Evolutionary conservation across 2,329 filamentous ascomycete genomes (phyloP).

Genomic region (Aspergillus bombycis): DNA sequence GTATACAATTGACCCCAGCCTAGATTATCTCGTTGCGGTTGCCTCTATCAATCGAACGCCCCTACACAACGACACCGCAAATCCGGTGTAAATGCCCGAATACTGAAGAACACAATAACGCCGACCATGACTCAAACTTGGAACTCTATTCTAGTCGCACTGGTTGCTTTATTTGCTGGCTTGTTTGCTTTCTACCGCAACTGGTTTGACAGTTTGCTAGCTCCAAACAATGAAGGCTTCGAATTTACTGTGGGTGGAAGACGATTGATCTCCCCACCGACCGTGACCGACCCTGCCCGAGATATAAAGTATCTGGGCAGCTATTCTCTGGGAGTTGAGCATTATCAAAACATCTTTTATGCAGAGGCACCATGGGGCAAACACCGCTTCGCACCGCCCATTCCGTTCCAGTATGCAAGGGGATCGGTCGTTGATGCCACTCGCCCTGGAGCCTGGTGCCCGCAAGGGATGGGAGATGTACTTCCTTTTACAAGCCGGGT

Average conservation of each 20-base stretch:
- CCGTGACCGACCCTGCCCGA: constrained; percentile 5
- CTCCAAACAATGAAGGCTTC: neutral
- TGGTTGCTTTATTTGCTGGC: neutral
- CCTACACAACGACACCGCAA: neutral
- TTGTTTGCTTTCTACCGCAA: neutral
- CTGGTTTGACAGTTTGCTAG: neutral
- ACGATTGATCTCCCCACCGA: neutral
- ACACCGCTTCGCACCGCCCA: constrained; percentile 19
- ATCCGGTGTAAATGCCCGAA: neutral
- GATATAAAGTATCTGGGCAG: constrained; percentile 18
- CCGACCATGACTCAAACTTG: neutral
- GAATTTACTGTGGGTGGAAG: neutral
- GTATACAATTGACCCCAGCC: too few species aligned
- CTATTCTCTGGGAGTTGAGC: constrained; percentile 11
- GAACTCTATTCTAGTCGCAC: neutral
- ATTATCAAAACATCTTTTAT: constrained; percentile 26
- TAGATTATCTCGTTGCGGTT: too few species aligned
- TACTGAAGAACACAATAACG: neutral
- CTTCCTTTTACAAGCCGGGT: constrained; percentile 23
- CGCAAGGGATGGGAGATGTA: constrained; percentile 21
- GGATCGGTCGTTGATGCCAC: constrained; percentile 22
- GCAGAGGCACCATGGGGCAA: constrained; percentile 18
- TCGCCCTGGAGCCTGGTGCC: constrained; percentile 21
- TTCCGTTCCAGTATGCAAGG: constrained; percentile 11
- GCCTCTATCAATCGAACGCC: neutral